A percentile compares a stretch with the other conserved stretches of the same genome.
phyloP scores from a whole-genome alignment of 106 monocot genomes.

The Dioscorea dumetorum region DNA sequence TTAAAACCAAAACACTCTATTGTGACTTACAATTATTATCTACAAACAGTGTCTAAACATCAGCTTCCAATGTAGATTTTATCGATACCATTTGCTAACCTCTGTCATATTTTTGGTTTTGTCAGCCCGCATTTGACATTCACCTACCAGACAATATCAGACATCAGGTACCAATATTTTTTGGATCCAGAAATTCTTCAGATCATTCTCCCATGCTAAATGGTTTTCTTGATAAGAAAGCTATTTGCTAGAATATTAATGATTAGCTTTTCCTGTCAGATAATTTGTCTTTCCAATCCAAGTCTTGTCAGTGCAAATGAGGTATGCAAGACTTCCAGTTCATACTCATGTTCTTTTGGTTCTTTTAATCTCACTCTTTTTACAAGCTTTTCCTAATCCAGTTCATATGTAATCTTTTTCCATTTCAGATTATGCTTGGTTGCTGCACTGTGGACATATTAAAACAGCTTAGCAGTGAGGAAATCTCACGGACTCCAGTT shows the following conservation, averaged over 20 bases:
- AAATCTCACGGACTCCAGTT: constrained; percentile 62
- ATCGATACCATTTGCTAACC: too few relatives aligned
- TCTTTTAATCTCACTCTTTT: too few relatives aligned
- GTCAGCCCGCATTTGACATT: constrained; percentile 80
- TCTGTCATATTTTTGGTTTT: not conserved
- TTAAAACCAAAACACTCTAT: too few relatives aligned
- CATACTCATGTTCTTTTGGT: too few relatives aligned
- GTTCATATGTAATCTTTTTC: too few relatives aligned
- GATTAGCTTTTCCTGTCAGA: constrained; percentile 32
- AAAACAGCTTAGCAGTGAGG: constrained; percentile 94
- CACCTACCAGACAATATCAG: constrained; percentile 43
- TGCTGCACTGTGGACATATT: constrained; percentile 78
- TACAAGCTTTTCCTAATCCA: too few relatives aligned
- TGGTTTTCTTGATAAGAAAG: too few relatives aligned
- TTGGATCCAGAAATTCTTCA: not conserved
- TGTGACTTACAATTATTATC: too few relatives aligned
- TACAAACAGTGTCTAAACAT: too few relatives aligned
- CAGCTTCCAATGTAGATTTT: too few relatives aligned
- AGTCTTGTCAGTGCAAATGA: constrained; percentile 71
- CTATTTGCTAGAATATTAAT: too few relatives aligned
- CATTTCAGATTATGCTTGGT: constrained; percentile 57
- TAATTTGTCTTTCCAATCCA: constrained; percentile 86
- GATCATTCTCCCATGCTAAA: too few relatives aligned
- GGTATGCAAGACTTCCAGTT: constrained; percentile 28
- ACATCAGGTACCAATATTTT: constrained; percentile 46